Evolutionary conservation across 495 filamentous ascomycete species (phyloP), one percentile per base, ranked within the genome.

Genomic region (Geopyxis carbonaria): DNA sequence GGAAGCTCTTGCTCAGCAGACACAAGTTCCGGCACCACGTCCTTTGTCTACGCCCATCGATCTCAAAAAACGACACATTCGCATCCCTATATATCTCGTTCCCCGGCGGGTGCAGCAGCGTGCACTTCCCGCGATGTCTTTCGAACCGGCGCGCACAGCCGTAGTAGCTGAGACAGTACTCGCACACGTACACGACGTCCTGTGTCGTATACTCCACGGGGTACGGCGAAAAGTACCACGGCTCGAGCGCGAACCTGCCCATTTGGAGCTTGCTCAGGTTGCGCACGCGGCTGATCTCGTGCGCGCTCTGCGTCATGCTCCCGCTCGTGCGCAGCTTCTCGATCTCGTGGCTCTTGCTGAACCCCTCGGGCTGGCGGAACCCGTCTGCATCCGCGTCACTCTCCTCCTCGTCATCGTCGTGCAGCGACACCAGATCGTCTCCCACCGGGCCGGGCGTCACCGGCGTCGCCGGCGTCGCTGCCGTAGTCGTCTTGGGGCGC

Each of bases 151-250:
- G 77, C 25, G 70, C 59, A 49, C 78, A 73, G 47, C 77, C 81
- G 57, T 78, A 93, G 61, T 95, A 95, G 51, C 69, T 76, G 23
- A 97, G 72, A 53, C 89, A 97, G 62, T 93, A 94, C 55, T 95
- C 91, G 66, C 91, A 93, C 56, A 97, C 91, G 63, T 81, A 94
- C 47, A 95, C 76, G 37, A 83, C 62, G 40, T 94, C 86, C 43
- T 75, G 75, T 44, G 91, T 80, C 10, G 77, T 75, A 57, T 85
- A 94, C 4, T 75, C 66, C 54, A 84, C 74, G 0, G 89, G 89
- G 55, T 97, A 97, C 1, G 89, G 91, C 6, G 85, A 93, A 61
- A 95, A 95, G 56, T 97, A 97, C 89, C 89, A 97, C 6, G 89
- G 87, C 57, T 92, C 87, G 32, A 97, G 67, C 48, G 93, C 83